Evolutionary conservation across 129 eudicot species (phyloP), one percentile per base, ranked within the genome.

Genomic region (Ambrosia artemisiifolia): DNA sequence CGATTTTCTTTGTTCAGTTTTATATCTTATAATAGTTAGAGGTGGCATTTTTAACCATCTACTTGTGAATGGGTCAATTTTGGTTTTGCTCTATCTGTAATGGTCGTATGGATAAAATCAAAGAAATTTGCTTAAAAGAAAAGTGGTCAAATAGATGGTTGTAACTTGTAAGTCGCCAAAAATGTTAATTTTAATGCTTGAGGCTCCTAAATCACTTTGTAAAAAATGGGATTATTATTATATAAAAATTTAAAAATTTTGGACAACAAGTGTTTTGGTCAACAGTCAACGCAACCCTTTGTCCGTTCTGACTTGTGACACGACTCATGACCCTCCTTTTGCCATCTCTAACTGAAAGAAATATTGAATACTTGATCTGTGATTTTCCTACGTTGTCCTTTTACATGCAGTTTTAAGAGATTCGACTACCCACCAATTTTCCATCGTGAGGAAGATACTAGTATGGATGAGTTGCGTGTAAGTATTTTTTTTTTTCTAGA

Each of bases 341-440:
- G 47, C 67, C 48, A 59, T 35, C 48, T 63, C 67, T 34, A 63
- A 36, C 67, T 16, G 13, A 60, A 14, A 35, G 48, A 7, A 34
- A 35, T 33, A 63, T 63, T 5, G 14, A 71, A 65, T 50, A 43
- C 50, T 61, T 60, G 20, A 56, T 55, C 28, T 71, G 19, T 78
- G 7, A 19, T 59, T n/a, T 54, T 63, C 20, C 62, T 40, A 17
- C 20, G 67, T 56, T 38, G 10, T 43, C 49, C 53, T 70, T 68
- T 18, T 73, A 59, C 70, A 20, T 88, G 85, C 92, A 95, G 99
- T 53, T 95, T 95, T 75, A 86, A 91, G 70, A 86, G 85, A 73
- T 95, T 95, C 40, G 97, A 95, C 35, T 95, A 71, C 74, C 94
- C 97, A 44, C 99, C 99, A 1, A 91, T 95, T 72, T 90, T 95